Conservation (phyloP, 768 basidiomycete genomes). For the Fibroporia radiculosa region DNA sequence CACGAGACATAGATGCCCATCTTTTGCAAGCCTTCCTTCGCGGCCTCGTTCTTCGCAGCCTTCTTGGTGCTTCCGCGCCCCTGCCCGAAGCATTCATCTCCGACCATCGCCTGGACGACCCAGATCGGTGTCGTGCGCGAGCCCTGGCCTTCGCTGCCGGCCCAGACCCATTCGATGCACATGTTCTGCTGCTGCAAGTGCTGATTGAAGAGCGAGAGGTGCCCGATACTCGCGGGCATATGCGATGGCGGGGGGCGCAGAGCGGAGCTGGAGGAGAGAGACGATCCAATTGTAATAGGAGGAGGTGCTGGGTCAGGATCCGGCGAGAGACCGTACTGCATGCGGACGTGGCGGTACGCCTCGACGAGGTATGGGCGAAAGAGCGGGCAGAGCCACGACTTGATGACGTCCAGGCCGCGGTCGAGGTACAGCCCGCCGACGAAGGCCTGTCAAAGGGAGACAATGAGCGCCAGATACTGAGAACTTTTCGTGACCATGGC, state of each 20-base stretch:
- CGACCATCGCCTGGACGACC: slow-evolving; percentile 57
- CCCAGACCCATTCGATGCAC: slow-evolving; percentile 66
- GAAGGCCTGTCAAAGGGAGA: slow-evolving; percentile 43
- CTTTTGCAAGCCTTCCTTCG: slow-evolving; percentile 52
- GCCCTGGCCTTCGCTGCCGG: slow-evolving; percentile 36
- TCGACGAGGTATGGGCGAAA: slow-evolving; percentile 54
- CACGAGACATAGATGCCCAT: slow-evolving; percentile 38
- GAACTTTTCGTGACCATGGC: too few species aligned
- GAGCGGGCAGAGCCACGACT: slow-evolving; percentile 52
- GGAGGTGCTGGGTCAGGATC: slow-evolving; percentile 23
- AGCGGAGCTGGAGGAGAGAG: slow-evolving; percentile 8
- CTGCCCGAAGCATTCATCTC: slow-evolving; percentile 48
- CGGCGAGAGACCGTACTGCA: slow-evolving; percentile 58
- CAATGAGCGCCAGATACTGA: not conserved
- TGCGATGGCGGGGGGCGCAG: slow-evolving; percentile 16
- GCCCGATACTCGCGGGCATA: slow-evolving; percentile 37
- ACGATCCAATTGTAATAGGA: slow-evolving; percentile 13
- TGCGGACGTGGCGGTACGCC: slow-evolving; percentile 58
- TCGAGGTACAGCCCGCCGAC: slow-evolving; percentile 74
- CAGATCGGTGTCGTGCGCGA: slow-evolving; percentile 71
- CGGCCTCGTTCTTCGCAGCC: slow-evolving; percentile 73
- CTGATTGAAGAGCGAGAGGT: slow-evolving; percentile 79
- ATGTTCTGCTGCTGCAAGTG: slow-evolving; percentile 50
- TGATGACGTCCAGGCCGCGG: slow-evolving; percentile 50
- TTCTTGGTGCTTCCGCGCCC: slow-evolving; percentile 75